Percentiles rank a stretch among this genome's conserved stretches.
phyloP scores from a whole-genome alignment of 306 rosid species.

The Begonia masoniana region DNA sequence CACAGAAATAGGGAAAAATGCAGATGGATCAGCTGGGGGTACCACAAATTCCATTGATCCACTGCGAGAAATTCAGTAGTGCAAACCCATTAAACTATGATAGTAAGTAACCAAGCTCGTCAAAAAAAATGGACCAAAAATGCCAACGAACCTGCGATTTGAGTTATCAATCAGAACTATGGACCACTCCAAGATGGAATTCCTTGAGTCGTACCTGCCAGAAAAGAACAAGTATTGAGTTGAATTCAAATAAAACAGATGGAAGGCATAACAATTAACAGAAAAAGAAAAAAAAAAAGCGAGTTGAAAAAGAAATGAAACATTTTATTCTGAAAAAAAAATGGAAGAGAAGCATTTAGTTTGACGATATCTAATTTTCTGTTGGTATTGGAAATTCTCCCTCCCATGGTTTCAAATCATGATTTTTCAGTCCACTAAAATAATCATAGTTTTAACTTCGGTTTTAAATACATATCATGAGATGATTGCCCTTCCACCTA shows the following conservation, averaged over 20 bases:
- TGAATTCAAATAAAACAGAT: background rate
- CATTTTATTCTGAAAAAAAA: too few species aligned
- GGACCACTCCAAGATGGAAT: conserved; percentile 76
- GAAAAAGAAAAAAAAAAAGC: too few species aligned
- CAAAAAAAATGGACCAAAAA: background rate
- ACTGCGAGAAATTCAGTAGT: conserved; percentile 31
- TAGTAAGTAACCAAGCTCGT: background rate
- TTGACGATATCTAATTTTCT: too few species aligned
- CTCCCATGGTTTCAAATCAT: too few species aligned
- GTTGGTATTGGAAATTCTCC: too few species aligned
- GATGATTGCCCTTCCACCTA: too few species aligned
- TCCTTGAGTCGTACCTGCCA: conserved; percentile 79
- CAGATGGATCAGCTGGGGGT: conserved; percentile 74
- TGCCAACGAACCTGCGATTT: conserved; percentile 59
- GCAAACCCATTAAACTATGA: background rate
- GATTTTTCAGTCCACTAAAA: too few species aligned
- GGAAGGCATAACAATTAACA: conserved; percentile 5
- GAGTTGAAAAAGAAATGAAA: background rate
- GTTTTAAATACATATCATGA: too few species aligned
- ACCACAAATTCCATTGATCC: conserved; percentile 94
- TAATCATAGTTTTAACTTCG: too few species aligned
- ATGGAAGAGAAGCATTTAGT: too few species aligned
- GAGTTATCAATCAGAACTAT: conserved; percentile 65
- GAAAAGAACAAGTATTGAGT: background rate
- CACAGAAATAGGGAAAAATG: conserved; percentile 82